Conservation (phyloP, 176 grass and related monocot genomes). For the Oryza australiensis region DNA sequence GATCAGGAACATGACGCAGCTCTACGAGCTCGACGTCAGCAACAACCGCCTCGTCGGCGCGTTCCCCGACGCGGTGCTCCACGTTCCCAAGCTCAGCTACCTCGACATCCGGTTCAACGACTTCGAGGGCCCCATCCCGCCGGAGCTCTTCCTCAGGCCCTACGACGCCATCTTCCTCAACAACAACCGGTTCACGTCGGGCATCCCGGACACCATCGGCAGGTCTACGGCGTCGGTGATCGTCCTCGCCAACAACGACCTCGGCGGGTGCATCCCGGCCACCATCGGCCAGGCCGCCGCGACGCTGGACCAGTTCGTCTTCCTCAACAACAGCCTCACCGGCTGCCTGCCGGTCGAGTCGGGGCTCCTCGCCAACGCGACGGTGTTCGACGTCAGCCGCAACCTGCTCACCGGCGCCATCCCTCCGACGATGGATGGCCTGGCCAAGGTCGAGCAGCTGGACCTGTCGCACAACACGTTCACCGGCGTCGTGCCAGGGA, state of each 20-base stretch:
- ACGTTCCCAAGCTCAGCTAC: slow-evolving; percentile 33
- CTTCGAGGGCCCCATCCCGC: slow-evolving; percentile 52
- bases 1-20: slow-evolving; percentile 15
- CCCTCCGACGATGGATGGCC: slow-evolving; percentile 15
- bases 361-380: slow-evolving; percentile 3
- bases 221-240: slow-evolving; percentile 35
- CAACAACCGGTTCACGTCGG: slow-evolving; percentile 34
- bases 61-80: slow-evolving; percentile 26
- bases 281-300: slow-evolving; percentile 35
- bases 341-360: slow-evolving; percentile 39
- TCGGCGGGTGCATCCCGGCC: slow-evolving; percentile 32
- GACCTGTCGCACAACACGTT: slow-evolving; percentile 34
- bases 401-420: slow-evolving; percentile 26
- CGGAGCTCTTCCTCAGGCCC: slow-evolving; percentile 39
- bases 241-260: slow-evolving; percentile 48
- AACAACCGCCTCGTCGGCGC: slow-evolving; percentile 48
- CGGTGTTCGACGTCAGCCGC: slow-evolving; percentile 42
- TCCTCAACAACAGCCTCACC: slow-evolving; percentile 47
- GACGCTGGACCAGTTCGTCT: slow-evolving; percentile 42
- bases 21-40: slow-evolving; percentile 49
- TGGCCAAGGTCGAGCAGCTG: slow-evolving; percentile 36
- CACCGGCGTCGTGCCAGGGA: not conserved
- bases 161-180: slow-evolving; percentile 53
- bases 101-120: slow-evolving; percentile 66
- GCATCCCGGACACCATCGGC: slow-evolving; percentile 46